Evolutionary conservation across 179 eudicot genomes (phyloP), one percentile per base, ranked within the genome.

Genomic region (Patellifolia procumbens): DNA sequence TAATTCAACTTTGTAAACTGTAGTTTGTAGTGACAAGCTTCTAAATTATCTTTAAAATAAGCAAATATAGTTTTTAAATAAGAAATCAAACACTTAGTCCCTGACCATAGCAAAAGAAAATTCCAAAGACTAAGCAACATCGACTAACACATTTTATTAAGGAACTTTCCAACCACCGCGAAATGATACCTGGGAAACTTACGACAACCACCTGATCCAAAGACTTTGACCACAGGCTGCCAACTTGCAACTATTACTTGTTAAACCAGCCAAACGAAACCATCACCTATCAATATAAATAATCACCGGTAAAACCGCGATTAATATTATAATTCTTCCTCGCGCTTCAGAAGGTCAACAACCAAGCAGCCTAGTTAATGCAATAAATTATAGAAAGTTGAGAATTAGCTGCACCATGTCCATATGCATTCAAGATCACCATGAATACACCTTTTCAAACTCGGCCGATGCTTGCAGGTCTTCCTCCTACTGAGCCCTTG

Each of bases 401-500:
- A 46, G n/a, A 22, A n/a, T 48, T 28, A 48, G 24, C 72, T 66
- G 49, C 31, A 73, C n/a, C n/a, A n/a, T n/a, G n/a, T n/a, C 28
- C 51, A 35, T 73, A 24, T 28, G 29, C 53, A 58, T 9, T 39
- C 7, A 75, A 64, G 24, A 65, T 0, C 26, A 43, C 72, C 61
- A 48, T 65, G 61, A 42, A 49, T 65, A 34, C 26, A 32, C 22
- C 24, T 28, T 51, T 52, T 49, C 62, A 34, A 34, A 32, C 61
- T 63, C 17, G 64, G 7, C 24, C 51, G 16, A 22, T 70, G 51
- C 78, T 87, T 64, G 65, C 86, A 0, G 89, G 89, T 74, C 81
- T 88, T 75, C 86, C 78, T 75, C 85, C 91, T 43, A 80, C 84
- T 11, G 86, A 76, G 68, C 65, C 86, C 43, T 74, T 89, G 85